Conservation (phyloP, 495 filamentous ascomycete genomes). For the Podospora pseudoanserina region DNA sequence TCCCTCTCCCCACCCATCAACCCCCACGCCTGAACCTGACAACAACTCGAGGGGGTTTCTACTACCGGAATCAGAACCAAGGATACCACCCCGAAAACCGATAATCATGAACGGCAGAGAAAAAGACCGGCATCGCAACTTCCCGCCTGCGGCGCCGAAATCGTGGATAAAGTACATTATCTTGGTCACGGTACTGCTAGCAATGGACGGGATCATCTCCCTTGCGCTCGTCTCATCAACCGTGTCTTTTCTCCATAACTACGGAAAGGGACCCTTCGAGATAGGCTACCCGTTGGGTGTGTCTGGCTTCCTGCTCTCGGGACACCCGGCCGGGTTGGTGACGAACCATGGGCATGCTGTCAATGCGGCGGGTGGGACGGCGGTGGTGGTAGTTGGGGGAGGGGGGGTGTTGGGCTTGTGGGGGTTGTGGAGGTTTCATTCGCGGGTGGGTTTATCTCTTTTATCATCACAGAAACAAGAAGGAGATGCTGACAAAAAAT, state of each 20-base stretch:
- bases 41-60: not conserved
- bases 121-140: not conserved
- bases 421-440: conserved; percentile 26
- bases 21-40: not conserved
- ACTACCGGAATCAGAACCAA: not conserved
- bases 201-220: conserved; percentile 44
- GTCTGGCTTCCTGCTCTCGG: conserved; percentile 34
- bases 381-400: conserved; percentile 46
- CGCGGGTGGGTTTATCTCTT: not conserved
- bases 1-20: not conserved
- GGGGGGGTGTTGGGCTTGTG: conserved; percentile 42
- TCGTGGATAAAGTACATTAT: conserved; percentile 11
- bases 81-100: not conserved
- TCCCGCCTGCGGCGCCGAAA: not conserved
- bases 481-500: conserved; percentile 16
- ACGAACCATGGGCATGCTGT: conserved; percentile 47
- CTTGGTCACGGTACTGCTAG: conserved; percentile 27
- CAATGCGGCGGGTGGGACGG: conserved; percentile 51
- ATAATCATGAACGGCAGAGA: not conserved
- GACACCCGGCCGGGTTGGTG: conserved; percentile 40
- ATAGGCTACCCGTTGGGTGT: conserved; percentile 27
- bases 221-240: conserved; percentile 46
- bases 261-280: conserved; percentile 35
- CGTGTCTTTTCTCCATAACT: conserved; percentile 46
- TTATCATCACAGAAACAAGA: conserved; percentile 9